These are phyloP conservation scores for Grosmannia clavigera DNA, from an alignment of 2,329 filamentous ascomycete genomes.

Conservation along the genomic window DNA sequence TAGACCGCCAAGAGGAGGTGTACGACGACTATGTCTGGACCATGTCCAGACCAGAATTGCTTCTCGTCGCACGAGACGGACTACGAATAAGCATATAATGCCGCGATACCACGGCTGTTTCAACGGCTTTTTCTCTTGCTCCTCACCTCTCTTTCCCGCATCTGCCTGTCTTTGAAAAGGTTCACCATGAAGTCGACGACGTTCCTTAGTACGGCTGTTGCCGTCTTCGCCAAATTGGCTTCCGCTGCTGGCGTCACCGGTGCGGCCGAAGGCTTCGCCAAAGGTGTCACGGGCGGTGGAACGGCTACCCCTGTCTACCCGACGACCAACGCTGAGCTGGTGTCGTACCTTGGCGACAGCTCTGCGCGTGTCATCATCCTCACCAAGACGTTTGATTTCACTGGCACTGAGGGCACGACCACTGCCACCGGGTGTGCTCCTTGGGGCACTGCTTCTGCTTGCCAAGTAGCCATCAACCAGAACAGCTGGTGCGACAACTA, in stretches of 20 bases:
- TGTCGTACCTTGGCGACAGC: conserved; percentile 1
- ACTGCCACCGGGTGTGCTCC: background rate
- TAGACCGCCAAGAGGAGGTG: background rate
- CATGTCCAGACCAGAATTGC: background rate
- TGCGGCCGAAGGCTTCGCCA: background rate
- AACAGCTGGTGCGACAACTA: conserved; percentile 1
- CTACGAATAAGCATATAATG: background rate
- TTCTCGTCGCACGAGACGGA: background rate
- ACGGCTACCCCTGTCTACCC: background rate
- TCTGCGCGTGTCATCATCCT: background rate
- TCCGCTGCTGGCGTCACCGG: background rate
- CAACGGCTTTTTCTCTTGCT: background rate
- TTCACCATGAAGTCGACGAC: background rate
- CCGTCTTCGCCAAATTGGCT: background rate
- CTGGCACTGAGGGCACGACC: background rate
- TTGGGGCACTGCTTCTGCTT: background rate
- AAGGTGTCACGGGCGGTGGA: background rate
- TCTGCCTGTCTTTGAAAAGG: background rate
- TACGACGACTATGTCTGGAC: background rate
- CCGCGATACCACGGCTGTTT: background rate
- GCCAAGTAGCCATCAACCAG: background rate
- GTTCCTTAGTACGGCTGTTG: background rate
- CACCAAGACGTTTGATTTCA: conserved; percentile 2
- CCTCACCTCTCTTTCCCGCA: background rate
- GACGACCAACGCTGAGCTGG: background rate